Evolutionary conservation across 768 basidiomycete species (phyloP), one percentile per base, ranked within the genome.

Genomic region (Lepiota venenata): DNA sequence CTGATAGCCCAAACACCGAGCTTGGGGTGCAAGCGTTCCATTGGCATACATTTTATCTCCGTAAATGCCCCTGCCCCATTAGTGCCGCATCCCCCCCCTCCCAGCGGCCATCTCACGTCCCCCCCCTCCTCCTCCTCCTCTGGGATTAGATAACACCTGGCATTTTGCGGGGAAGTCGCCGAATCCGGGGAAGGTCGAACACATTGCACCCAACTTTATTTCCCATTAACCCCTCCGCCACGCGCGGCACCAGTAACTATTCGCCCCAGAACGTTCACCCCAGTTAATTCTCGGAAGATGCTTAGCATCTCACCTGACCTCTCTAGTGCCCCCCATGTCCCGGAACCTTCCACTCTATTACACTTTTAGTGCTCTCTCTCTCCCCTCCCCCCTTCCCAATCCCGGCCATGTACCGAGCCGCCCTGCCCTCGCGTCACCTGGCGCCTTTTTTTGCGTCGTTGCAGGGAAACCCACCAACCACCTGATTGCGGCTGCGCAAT

Each of bases 241-340:
- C 21, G 41, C 43, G 41, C 50, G 50, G 50, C 48, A 32, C 25
- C 35, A 49, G 47, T 32, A 25, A 8, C 32, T 43, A 43, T 15
- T n/a, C 32, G 29, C 50, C 50, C 50, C 29, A 43, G 41, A 51
- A 51, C 50, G 29, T 51, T 43, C 50, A 21, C 25, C 22, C 20
- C 42, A 43, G 43, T 44, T 44, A 51, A 51, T 44, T 51, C 50
- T 50, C 41, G 50, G 50, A 51, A 42, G 50, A 43, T 43, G 50
- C 32, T 43, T 25, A 36, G 41, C 50, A 32, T 35, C 40, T 21
- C 50, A 51, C 50, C 50, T 51, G 50, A 51, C 50, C 50, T 21
- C 20, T 38, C 18, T 20, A 35, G 18, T 21, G 16, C 27, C 25
- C 27, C 25, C 50, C 20, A 11, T 16, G 27, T 51, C 35, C n/a